A percentile compares a stretch with the other conserved stretches of the same genome.
Evolutionary conservation across 1,139 yeast genomes (phyloP).

Genomic region (Saccharomyces pastorianus): DNA sequence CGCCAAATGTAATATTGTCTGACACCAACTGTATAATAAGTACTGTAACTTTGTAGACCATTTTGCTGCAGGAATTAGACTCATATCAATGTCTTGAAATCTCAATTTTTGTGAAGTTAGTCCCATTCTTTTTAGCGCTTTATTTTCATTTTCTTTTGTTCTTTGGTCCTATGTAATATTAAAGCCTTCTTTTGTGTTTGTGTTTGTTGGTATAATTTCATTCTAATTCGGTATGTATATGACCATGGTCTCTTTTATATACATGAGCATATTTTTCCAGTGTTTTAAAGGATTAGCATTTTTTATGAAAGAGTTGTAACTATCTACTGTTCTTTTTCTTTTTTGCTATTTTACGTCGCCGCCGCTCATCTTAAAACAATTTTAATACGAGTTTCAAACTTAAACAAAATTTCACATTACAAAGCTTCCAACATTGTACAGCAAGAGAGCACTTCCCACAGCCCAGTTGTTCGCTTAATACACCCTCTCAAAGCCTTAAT

Average conservation of each 20-base stretch:
- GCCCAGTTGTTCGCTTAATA: not conserved
- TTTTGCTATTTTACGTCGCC: slow-evolving; percentile 1
- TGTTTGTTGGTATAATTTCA: not conserved
- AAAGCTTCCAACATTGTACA: not conserved
- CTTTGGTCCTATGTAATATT: not conserved
- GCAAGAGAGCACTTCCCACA: not conserved
- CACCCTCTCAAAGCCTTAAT: not conserved
- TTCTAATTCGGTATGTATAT: not conserved
- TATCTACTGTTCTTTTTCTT: not conserved
- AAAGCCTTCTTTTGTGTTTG: not conserved
- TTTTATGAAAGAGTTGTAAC: too few species aligned
- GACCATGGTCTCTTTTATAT: not conserved
- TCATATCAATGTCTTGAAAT: slow-evolving; percentile 12
- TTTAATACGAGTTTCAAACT: not conserved
- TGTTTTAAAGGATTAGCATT: not conserved
- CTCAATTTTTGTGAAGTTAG: slow-evolving; percentile 29
- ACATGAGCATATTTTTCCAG: not conserved
- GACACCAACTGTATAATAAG: slow-evolving; percentile 40
- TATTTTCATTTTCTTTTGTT: not conserved
- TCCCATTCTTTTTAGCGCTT: not conserved
- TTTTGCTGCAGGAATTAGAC: slow-evolving; percentile 44
- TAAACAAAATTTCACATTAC: not conserved
- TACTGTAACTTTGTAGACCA: slow-evolving; percentile 49
- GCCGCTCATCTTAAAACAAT: not conserved
- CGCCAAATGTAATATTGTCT: slow-evolving; percentile 48